Evolutionary conservation across 73 alveolate genomes (phyloP).

Genomic region (Paramecium caudatum): DNA sequence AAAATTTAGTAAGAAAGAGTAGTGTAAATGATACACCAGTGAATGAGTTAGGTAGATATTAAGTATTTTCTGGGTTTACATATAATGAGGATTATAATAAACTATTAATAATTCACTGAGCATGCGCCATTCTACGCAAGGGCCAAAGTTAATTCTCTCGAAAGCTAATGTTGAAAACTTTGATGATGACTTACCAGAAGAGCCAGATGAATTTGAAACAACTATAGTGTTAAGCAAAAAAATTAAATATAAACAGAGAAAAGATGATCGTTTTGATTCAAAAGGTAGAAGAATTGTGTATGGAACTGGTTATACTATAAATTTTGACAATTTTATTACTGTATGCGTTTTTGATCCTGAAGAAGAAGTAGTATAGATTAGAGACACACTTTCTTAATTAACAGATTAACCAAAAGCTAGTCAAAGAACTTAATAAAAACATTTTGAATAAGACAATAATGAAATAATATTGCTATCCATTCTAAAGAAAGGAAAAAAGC

Average conservation of each 20-base stretch:
- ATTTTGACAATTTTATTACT: conserved; percentile 56
- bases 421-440: conserved; percentile 32
- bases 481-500: conserved; percentile 28
- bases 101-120: conserved; percentile 12
- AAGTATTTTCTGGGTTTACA: neutral
- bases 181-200: conserved; percentile 63
- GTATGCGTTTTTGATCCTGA: conserved; percentile 50
- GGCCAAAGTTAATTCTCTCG: conserved; percentile 9
- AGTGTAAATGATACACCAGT: neutral
- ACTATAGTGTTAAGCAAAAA: neutral
- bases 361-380: conserved; percentile 46
- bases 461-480: conserved; percentile 55
- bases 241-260: conserved; percentile 15
- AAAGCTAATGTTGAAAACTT: conserved; percentile 28
- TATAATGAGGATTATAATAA: neutral
- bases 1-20: conserved; percentile 4
- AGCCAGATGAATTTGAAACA: conserved; percentile 54
- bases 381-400: conserved; percentile 33
- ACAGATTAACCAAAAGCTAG: conserved; percentile 38
- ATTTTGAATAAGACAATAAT: neutral
- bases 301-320: conserved; percentile 58
- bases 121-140: conserved; percentile 20
- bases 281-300: conserved; percentile 20
- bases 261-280: conserved; percentile 29
- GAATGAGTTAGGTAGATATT: neutral